Percentiles rank a stretch among this genome's conserved stretches.
These are phyloP conservation scores for Botrytis cinerea DNA, from an alignment of 2,329 filamentous ascomycete genomes.

Conservation along the genomic window DNA sequence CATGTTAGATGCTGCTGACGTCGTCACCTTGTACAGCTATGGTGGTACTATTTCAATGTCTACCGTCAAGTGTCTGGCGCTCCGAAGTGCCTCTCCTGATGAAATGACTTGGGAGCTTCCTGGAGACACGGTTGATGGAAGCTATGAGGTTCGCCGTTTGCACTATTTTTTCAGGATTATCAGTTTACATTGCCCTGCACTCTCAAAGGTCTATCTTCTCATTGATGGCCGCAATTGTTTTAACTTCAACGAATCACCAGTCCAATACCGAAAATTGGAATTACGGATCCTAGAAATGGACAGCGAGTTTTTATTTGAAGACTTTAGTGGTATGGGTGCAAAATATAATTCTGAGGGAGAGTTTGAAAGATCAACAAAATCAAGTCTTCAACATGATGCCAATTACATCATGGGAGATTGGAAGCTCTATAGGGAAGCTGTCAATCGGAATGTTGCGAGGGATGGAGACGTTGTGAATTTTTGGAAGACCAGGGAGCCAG, in stretches of 20 bases:
- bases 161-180: neutral
- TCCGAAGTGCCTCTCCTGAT: neutral
- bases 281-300: neutral
- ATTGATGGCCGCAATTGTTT: neutral
- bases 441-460: neutral
- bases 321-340: neutral
- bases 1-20: neutral
- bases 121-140: no score
- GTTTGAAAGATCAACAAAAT: neutral
- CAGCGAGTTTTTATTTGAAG: neutral
- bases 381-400: neutral
- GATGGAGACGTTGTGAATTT: neutral
- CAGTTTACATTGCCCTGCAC: neutral
- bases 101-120: neutral
- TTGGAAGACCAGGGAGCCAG: neutral
- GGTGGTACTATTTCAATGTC: neutral
- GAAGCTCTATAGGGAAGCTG: neutral
- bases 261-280: neutral
- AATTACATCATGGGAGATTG: neutral
- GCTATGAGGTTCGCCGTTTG: neutral
- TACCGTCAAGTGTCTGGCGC: neutral
- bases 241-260: neutral
- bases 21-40: neutral
- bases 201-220: neutral
- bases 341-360: neutral